Conservation (phyloP, 1,284 basidiomycete genomes). For the Pisolithus thermaeus region DNA sequence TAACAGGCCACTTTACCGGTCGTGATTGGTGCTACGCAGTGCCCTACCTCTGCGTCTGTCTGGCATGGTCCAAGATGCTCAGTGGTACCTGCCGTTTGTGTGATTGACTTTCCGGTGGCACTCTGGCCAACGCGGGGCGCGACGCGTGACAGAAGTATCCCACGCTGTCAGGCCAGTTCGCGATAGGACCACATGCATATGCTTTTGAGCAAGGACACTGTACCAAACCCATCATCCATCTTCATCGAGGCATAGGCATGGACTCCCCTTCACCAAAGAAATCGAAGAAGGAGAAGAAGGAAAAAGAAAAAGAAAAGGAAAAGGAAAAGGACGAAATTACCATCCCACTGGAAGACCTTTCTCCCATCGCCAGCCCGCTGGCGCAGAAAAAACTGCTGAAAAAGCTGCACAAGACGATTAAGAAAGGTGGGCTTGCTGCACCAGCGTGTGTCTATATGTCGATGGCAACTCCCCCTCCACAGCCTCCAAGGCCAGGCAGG, state of each 20-base stretch:
- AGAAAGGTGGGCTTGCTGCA: slow-evolving; percentile 60
- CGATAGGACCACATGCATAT: neutral
- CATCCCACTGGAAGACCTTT: slow-evolving; percentile 78
- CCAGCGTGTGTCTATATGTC: slow-evolving; percentile 3
- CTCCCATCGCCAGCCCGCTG: slow-evolving; percentile 85
- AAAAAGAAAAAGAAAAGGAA: slow-evolving; percentile 7
- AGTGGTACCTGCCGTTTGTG: neutral
- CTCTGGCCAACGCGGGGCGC: slow-evolving; percentile 7
- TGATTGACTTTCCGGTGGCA: neutral
- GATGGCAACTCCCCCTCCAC: slow-evolving; percentile 6
- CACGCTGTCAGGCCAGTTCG: slow-evolving; percentile 9
- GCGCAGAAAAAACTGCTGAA: slow-evolving; percentile 90
- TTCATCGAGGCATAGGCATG: neutral
- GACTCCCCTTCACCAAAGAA: slow-evolving; percentile 46
- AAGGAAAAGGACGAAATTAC: slow-evolving; percentile 58
- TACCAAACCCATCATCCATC: slow-evolving; percentile 6
- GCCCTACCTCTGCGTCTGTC: slow-evolving; percentile 21
- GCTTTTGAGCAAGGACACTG: slow-evolving; percentile 6
- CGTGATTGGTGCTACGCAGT: slow-evolving; percentile 7
- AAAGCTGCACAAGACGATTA: slow-evolving; percentile 89
- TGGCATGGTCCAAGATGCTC: slow-evolving; percentile 10
- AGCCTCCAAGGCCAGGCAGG: slow-evolving; percentile 89
- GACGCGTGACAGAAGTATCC: slow-evolving; percentile 21
- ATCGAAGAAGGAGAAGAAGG: slow-evolving; percentile 53
- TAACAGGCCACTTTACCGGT: slow-evolving; percentile 10